A percentile compares a stretch with the other conserved stretches of the same genome.
These are phyloP conservation scores for Coniella lustricola DNA, from an alignment of 2,329 filamentous ascomycete species.

Conservation along the genomic window DNA sequence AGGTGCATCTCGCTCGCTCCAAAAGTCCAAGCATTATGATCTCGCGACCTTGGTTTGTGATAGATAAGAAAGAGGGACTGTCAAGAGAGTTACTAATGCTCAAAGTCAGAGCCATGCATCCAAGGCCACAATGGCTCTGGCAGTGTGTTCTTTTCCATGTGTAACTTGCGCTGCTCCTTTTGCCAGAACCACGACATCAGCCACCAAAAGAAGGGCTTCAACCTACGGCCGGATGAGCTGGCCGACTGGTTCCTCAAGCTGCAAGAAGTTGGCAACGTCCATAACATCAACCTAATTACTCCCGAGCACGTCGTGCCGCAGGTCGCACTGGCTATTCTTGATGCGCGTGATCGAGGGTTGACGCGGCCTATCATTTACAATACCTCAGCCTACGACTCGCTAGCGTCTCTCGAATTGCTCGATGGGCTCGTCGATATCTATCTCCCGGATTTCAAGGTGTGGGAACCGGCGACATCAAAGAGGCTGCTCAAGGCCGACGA, in stretches of 20 bases:
- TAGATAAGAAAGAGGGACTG: background rate
- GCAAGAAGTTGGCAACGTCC: conserved; percentile 70
- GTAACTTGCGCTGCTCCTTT: conserved; percentile 65
- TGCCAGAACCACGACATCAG: conserved; percentile 82
- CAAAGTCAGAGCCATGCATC: conserved; percentile 63
- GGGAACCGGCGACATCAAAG: conserved; percentile 58
- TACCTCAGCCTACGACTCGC: conserved; percentile 72
- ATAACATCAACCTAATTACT: conserved; percentile 85
- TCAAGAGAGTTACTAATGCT: background rate
- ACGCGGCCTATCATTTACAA: conserved; percentile 76
- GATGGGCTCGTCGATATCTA: conserved; percentile 81
- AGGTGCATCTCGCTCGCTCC: conserved; percentile 33
- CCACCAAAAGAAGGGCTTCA: conserved; percentile 73
- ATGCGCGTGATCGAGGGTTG: conserved; percentile 63
- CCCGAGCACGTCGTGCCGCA: conserved; percentile 84
- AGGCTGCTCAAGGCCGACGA: conserved; percentile 71
- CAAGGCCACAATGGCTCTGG: conserved; percentile 77
- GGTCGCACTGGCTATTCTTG: conserved; percentile 68
- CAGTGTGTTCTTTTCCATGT: conserved; percentile 68
- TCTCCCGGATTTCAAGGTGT: conserved; percentile 83
- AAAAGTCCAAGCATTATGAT: background rate
- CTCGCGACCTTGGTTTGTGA: background rate
- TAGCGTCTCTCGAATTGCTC: conserved; percentile 63
- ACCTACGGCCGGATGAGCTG: conserved; percentile 70
- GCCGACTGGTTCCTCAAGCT: conserved; percentile 76